phyloP scores from a whole-genome alignment of 1,139 yeast genomes.

The Saccharomyces hybrid region DNA sequence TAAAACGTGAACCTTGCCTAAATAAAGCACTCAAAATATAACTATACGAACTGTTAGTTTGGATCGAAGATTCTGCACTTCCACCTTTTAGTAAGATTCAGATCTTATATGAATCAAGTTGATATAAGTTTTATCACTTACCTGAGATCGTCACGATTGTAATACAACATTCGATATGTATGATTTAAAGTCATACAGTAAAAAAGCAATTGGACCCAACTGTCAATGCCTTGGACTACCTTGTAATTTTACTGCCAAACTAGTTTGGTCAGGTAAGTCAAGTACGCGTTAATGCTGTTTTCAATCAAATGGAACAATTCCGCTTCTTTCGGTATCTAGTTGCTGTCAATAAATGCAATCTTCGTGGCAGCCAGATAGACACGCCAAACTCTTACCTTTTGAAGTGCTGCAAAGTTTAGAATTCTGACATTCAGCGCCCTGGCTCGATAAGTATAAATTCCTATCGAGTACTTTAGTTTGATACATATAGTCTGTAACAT shows the following conservation, averaged over 20 bases:
- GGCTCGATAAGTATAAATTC: neutral
- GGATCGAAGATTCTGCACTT: neutral
- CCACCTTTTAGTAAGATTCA: no score
- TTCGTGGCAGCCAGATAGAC: neutral
- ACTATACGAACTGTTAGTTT: neutral
- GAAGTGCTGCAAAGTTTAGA: neutral
- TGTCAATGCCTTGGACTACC: neutral
- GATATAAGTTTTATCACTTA: neutral
- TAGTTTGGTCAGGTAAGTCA: neutral
- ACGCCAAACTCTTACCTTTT: neutral
- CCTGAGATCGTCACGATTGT: neutral
- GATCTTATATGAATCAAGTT: neutral
- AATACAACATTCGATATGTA: neutral
- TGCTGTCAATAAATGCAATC: neutral
- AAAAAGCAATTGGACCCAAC: neutral
- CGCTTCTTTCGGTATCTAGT: neutral
- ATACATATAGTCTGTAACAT: neutral
- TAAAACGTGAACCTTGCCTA: no score
- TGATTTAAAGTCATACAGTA: neutral
- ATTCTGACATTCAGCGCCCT: neutral
- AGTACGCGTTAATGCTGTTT: neutral
- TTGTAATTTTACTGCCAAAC: neutral
- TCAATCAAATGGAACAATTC: neutral
- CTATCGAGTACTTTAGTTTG: neutral
- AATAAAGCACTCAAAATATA: no score